These are phyloP conservation scores for Corchorus olitorius DNA, from an alignment of 345 rosid species.

Conservation along the genomic window DNA sequence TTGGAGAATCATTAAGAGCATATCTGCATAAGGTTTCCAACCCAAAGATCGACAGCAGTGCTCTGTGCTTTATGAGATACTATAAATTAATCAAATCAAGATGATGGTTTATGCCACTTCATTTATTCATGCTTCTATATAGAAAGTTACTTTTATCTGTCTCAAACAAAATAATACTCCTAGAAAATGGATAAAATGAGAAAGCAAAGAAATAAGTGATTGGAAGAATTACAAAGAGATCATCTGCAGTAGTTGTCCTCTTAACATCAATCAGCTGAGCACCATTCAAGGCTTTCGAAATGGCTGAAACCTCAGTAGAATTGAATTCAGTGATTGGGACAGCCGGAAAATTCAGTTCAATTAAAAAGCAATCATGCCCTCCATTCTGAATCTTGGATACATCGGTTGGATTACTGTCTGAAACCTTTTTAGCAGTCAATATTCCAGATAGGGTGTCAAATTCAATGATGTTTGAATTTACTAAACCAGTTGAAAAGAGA, in stretches of 20 bases:
- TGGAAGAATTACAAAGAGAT: conserved; percentile 50
- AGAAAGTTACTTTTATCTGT: neutral
- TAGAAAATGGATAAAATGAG: neutral
- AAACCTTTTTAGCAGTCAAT: conserved; percentile 61
- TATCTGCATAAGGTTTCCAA: neutral
- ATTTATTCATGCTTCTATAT: neutral
- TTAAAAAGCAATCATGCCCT: conserved; percentile 35
- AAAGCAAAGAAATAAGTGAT: neutral
- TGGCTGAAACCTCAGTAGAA: conserved; percentile 27
- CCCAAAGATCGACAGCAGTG: neutral
- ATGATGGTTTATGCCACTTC: neutral
- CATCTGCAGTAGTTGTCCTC: conserved; percentile 38
- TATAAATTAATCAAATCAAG: neutral
- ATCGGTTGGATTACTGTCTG: conserved; percentile 19
- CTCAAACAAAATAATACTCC: neutral
- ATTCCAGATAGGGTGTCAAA: conserved; percentile 69
- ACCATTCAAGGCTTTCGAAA: conserved; percentile 55
- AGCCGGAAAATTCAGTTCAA: conserved; percentile 63
- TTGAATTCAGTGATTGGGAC: conserved; percentile 38
- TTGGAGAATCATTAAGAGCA: neutral
- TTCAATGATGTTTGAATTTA: conserved; percentile 55
- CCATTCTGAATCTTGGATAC: conserved; percentile 30
- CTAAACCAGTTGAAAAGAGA: conserved; percentile 56
- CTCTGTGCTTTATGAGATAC: neutral
- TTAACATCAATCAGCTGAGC: conserved; percentile 53